Evolutionary conservation across 2,329 filamentous ascomycete species (phyloP).

Genomic region (Alternaria viburni): DNA sequence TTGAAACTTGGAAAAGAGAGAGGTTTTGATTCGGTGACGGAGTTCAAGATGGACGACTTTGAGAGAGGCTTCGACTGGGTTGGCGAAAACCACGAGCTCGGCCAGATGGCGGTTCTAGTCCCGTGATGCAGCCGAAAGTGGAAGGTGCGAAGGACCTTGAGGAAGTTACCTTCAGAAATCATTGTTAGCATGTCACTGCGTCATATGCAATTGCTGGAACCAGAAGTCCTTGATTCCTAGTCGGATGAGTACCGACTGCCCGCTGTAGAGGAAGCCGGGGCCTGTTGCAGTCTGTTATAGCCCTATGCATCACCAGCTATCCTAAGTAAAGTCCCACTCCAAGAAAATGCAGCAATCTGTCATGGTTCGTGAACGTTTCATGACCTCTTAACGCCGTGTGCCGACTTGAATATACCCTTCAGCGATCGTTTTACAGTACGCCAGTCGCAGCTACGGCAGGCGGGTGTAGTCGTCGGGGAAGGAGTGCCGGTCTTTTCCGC

Average conservation of each 20-base stretch:
- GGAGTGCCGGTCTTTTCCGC: constrained; percentile 29
- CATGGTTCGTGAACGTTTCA: constrained; percentile 30
- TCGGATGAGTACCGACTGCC: constrained; percentile 19
- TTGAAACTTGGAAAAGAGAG: constrained; percentile 41
- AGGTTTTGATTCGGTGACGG: background rate
- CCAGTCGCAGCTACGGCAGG: constrained; percentile 42
- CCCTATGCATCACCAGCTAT: constrained; percentile 11
- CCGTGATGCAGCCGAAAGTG: background rate
- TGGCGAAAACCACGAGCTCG: constrained; percentile 3
- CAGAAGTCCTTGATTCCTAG: constrained; percentile 15
- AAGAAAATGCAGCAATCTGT: constrained; percentile 25
- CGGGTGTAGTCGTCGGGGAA: constrained; percentile 18
- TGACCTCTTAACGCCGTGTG: constrained; percentile 39
- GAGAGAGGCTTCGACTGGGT: background rate
- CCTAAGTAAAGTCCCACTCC: constrained; percentile 14
- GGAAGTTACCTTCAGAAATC: background rate
- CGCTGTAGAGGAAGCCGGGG: constrained; percentile 15
- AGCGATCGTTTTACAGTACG: constrained; percentile 38
- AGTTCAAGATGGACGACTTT: background rate
- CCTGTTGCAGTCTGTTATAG: constrained; percentile 17
- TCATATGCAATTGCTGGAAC: background rate
- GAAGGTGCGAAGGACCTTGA: background rate
- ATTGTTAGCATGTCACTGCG: background rate
- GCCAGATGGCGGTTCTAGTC: constrained; percentile 1
- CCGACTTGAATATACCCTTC: constrained; percentile 42